Base-by-base conservation (phyloP, 164 flowering plant species). In the Hamamelis virginiana region DNA sequence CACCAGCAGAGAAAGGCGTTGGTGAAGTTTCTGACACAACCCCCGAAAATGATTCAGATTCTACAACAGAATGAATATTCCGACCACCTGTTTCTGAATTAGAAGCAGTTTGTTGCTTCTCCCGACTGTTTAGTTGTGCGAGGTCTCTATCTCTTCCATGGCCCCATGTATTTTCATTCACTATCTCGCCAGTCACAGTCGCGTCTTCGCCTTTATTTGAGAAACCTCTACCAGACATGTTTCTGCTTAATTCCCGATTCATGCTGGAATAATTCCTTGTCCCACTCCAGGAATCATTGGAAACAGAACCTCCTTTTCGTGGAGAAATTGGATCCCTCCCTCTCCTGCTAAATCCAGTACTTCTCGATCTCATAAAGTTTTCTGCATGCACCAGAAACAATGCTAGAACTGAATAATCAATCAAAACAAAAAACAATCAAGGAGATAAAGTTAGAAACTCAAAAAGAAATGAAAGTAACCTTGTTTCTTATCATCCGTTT, bases 251-350 rank as follows among this genome's bases (percentile, higher is more conserved):
- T 58, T 90, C 96, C 78, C 81, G 78, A 26, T 51, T 74, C 44
- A 41, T 74, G 55, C 65, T 70, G 23, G 87, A 67, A 70, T 46
- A 69, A 74, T 71, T 86, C 62, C 80, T 77, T 19, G 78, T 61
- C 50, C 83, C 84, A 73, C 81, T 76, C 86, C 90, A 87, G 26
- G 86, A 65, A 60, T 87, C 87, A 79, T 61, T 80, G 12, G 81
- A 66, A 77, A 65, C 46, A 44, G 72, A 59, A 73, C 82, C 69
- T 53, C 82, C 89, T 72, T 72, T 85, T 28, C 75, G 77, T 1
- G 88, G 89, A 70, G 96, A 89, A 59, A 84, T 65, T 19, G 80
- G 83, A 19, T 86, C 93, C 67, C 83, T 73, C 10, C 82, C 86
- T 66, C 81, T 82, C 71, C 87, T 80, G 70, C 76, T 65, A 75